These are phyloP conservation scores for Aspergillus sp. DNA, from an alignment of 2,329 filamentous ascomycete genomes.

Conservation along the genomic window DNA sequence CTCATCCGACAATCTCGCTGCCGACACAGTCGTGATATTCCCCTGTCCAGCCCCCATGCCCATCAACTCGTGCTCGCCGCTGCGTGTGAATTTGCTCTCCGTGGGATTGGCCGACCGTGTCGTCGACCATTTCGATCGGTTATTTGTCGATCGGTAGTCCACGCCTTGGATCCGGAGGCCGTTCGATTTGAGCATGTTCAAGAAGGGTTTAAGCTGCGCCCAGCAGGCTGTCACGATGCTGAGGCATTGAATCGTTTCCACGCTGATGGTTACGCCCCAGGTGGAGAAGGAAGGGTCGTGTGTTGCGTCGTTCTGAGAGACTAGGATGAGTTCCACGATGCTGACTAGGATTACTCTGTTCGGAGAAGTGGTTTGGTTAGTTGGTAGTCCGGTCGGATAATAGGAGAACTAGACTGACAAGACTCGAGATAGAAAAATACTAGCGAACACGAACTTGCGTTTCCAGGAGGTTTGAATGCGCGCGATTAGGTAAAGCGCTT, in stretches of 20 bases:
- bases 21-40: conserved; percentile 15
- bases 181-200: conserved; percentile 24
- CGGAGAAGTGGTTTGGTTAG: not conserved
- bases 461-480: conserved; percentile 23
- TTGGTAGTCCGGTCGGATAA: not conserved
- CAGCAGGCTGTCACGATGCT: conserved; percentile 30
- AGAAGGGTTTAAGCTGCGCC: conserved; percentile 24
- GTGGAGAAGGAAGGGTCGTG: conserved; percentile 21
- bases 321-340: conserved; percentile 18
- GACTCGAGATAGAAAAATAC: conserved; percentile 25
- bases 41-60: conserved; percentile 7
- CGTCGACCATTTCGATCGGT: not conserved
- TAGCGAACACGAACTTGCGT: conserved; percentile 21
- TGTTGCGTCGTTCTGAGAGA: conserved; percentile 11
- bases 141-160: conserved; percentile 7
- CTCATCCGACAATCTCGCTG: conserved; percentile 19
- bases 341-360: conserved; percentile 18
- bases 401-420: conserved; percentile 16
- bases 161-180: conserved; percentile 20
- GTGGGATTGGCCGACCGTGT: not conserved
- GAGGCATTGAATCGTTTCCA: conserved; percentile 23
- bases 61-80: not conserved
- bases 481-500: conserved; percentile 23
- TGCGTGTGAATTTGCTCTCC: not conserved
- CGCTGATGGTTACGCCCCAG: conserved; percentile 22